Evolutionary conservation across 2,329 filamentous ascomycete genomes (phyloP).

Genomic region (Neofusicoccum sp.): DNA sequence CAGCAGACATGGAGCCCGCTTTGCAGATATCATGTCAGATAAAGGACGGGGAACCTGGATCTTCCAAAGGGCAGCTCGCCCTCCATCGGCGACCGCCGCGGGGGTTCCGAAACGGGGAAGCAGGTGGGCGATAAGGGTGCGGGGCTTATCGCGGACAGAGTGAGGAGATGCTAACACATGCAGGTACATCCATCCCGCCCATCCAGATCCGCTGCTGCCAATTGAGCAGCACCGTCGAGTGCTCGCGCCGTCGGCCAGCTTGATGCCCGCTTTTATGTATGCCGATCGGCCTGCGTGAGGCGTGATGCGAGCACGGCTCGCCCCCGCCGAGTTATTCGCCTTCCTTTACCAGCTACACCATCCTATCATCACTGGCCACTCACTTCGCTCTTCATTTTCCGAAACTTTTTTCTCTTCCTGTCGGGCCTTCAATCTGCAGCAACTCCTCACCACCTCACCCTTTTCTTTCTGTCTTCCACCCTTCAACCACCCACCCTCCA

Average conservation of each 20-base stretch:
- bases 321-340: not conserved
- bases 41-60: too few species aligned
- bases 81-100: slow-evolving; percentile 9
- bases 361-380: not conserved
- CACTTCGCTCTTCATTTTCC: not conserved
- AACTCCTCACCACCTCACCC: too few species aligned
- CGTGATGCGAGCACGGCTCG: too few species aligned
- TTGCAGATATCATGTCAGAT: not conserved
- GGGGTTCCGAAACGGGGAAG: slow-evolving; percentile 2
- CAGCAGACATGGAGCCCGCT: not conserved
- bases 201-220: too few species aligned
- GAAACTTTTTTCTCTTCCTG: too few species aligned
- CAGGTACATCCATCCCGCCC: not conserved
- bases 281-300: not conserved
- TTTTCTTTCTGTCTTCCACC: not conserved
- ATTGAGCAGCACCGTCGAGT: too few species aligned
- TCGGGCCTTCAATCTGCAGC: too few species aligned
- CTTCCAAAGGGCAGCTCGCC: too few species aligned
- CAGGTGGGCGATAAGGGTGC: slow-evolving; percentile 11
- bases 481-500: not conserved
- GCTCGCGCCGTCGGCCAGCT: not conserved
- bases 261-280: not conserved
- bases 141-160: slow-evolving; percentile 15
- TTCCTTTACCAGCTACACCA: not conserved
- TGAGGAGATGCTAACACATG: not conserved